These are phyloP conservation scores for Lizanozyma gosingica DNA, from an alignment of 1,139 yeast genomes.

Conservation along the genomic window DNA sequence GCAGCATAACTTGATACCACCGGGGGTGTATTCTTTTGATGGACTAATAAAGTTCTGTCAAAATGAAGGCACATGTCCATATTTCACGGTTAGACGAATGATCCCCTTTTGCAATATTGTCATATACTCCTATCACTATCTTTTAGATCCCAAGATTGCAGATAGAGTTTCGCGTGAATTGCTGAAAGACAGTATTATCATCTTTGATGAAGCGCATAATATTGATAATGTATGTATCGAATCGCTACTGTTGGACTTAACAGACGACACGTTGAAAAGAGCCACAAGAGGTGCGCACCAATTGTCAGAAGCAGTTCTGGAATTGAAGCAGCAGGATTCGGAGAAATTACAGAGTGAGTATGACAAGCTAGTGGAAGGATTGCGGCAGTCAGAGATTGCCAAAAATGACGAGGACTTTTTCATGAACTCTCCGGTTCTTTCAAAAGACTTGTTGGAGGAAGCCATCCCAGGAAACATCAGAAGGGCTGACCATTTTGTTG, in stretches of 20 bases:
- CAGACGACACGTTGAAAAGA: slow-evolving; percentile 37
- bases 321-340: slow-evolving; percentile 75
- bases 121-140: slow-evolving; percentile 92
- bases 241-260: slow-evolving; percentile 73
- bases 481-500: slow-evolving; percentile 92
- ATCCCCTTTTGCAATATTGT: slow-evolving; percentile 89
- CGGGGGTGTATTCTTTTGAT: slow-evolving; percentile 93
- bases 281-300: slow-evolving; percentile 67
- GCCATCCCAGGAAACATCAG: slow-evolving; percentile 97
- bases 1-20: slow-evolving; percentile 80
- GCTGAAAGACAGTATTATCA: slow-evolving; percentile 86
- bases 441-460: slow-evolving; percentile 32
- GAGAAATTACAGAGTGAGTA: slow-evolving; percentile 82
- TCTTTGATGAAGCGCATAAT: slow-evolving; percentile 97
- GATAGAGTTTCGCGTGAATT: slow-evolving; percentile 89
- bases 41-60: slow-evolving; percentile 70
- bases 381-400: slow-evolving; percentile 1
- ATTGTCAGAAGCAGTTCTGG: slow-evolving; percentile 66
- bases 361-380: slow-evolving; percentile 65
- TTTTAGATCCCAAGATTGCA: slow-evolving; percentile 93
- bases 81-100: slow-evolving; percentile 97
- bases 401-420: slow-evolving; percentile 14
- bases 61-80: slow-evolving; percentile 79
- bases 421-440: slow-evolving; percentile 32
- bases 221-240: slow-evolving; percentile 98